A percentile compares a stretch with the other conserved stretches of the same genome.
phyloP scores from a whole-genome alignment of 2,329 filamentous ascomycete genomes.

The Ascochyta viciae-villosae region DNA sequence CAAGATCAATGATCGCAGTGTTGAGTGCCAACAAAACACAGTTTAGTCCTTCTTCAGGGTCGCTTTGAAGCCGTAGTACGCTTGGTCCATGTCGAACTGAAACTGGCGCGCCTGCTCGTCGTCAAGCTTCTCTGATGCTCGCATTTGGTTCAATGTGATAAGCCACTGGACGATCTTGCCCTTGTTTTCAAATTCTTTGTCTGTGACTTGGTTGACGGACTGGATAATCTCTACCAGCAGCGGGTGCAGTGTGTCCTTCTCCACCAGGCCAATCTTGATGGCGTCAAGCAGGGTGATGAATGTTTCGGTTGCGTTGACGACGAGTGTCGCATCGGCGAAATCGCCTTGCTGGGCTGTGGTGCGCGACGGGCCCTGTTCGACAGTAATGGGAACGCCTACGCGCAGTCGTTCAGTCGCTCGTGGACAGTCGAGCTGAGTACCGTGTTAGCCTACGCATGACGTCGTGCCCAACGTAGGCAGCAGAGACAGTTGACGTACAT shows the following conservation, averaged over 20 bases:
- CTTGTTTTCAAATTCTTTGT: conserved; percentile 91
- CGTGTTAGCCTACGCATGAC: conserved; percentile 21
- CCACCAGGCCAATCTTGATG: conserved; percentile 86
- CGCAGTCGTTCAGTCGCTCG: conserved; percentile 91
- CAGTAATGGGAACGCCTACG: conserved; percentile 89
- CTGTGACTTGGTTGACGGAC: conserved; percentile 95
- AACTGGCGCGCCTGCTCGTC: conserved; percentile 89
- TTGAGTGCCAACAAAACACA: neutral
- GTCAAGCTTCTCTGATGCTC: conserved; percentile 86
- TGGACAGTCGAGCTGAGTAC: conserved; percentile 82
- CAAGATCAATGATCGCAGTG: neutral
- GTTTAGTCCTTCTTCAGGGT: conserved; percentile 62
- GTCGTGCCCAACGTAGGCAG: neutral
- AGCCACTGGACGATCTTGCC: conserved; percentile 99
- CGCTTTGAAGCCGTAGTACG: conserved; percentile 91
- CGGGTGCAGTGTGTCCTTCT: conserved; percentile 96
- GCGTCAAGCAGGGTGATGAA: conserved; percentile 99
- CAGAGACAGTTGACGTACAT: conserved; percentile 64
- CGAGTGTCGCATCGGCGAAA: conserved; percentile 67
- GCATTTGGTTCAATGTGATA: conserved; percentile 97
- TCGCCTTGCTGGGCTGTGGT: conserved; percentile 46
- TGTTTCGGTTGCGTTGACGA: conserved; percentile 91
- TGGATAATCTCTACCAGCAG: conserved; percentile 95
- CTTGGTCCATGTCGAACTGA: conserved; percentile 91
- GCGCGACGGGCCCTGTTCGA: conserved; percentile 64